Evolutionary conservation across 768 basidiomycete species (phyloP).

Genomic region (Xanthoconium purpureum): DNA sequence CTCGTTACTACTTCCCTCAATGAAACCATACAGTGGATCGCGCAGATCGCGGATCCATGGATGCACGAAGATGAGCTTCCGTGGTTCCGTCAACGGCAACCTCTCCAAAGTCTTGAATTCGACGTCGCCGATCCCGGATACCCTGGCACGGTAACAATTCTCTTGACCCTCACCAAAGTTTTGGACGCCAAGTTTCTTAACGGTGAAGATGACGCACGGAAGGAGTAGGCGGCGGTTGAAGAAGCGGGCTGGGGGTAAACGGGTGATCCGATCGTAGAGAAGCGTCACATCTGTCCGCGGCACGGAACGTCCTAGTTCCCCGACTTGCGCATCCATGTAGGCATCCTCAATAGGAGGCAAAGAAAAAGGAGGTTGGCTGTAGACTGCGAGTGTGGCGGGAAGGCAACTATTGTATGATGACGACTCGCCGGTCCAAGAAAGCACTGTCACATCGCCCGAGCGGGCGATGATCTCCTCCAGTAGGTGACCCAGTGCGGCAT

Average conservation of each 20-base stretch:
- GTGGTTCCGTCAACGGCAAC: neutral
- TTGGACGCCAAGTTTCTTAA: neutral
- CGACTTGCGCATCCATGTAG: neutral
- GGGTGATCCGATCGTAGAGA: neutral
- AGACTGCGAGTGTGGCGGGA: neutral
- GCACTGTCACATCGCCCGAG: slow-evolving; percentile 2
- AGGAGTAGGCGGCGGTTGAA: neutral
- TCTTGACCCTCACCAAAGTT: neutral
- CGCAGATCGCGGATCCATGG: slow-evolving; percentile 8
- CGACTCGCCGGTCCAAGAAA: slow-evolving; percentile 11
- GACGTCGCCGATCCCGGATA: neutral
- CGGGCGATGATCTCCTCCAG: slow-evolving; percentile 13
- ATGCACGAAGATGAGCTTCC: neutral
- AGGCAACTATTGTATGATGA: slow-evolving; percentile 16
- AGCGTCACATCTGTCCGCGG: no score
- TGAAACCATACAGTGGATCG: no score
- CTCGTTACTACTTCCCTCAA: no score
- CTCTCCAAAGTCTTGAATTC: no score
- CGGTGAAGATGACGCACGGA: slow-evolving; percentile 1
- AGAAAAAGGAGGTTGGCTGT: neutral
- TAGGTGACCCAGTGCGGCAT: slow-evolving; percentile 6
- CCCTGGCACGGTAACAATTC: neutral
- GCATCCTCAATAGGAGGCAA: neutral
- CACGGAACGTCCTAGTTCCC: neutral
- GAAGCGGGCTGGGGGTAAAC: neutral